Base-by-base conservation (phyloP, 331 rosid species). In the Spiraea crenata region DNA sequence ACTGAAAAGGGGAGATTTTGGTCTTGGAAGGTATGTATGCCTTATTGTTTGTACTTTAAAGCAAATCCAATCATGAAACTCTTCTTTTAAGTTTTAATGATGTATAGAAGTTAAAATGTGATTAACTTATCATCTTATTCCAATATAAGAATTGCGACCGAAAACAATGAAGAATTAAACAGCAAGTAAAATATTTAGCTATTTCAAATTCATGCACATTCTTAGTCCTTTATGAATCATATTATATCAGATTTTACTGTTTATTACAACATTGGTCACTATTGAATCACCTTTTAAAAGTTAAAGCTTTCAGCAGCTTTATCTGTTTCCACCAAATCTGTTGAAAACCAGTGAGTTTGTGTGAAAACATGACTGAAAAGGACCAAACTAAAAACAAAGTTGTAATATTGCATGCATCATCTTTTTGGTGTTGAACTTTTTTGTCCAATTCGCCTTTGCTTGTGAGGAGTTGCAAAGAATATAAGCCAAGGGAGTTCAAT, bases 401-500 rank as follows among this genome's bases (percentile, higher is more conserved):
- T 50, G 38, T 72, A 17, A 54, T 0, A 14, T 2, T 14, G 12
- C 3, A 14, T 65, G 70, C 31, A 47, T 46, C 80, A 84, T 78
- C 87, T 87, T 90, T 81, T 70, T 65, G 77, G 60, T 75, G 84
- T 81, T 84, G 83, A 92, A 80, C 69, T 85, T 83, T 85, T 82
- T 79, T 78, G 83, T 25, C 82, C 87, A 78, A 57, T 66, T 83
- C 85, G 73, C 86, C 91, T 92, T 90, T 90, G 91, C 91, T 88
- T 88, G 95, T 65, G 20, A 35, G 70, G 82, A 79, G 90, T 84
- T 76, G 42, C 91, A 88, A 88, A 82, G 95, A 86, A 88, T 85
- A 85, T 87, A 80, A 78, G 84, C 73, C 81, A 73, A 11, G 82
- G 67, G 47, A 72, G n/a, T 25, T 25, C 31, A 25, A 25, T 25